Evolutionary conservation across 108 stramenopile species (phyloP).

Genomic region (Phaeodactylum tricornutum): DNA sequence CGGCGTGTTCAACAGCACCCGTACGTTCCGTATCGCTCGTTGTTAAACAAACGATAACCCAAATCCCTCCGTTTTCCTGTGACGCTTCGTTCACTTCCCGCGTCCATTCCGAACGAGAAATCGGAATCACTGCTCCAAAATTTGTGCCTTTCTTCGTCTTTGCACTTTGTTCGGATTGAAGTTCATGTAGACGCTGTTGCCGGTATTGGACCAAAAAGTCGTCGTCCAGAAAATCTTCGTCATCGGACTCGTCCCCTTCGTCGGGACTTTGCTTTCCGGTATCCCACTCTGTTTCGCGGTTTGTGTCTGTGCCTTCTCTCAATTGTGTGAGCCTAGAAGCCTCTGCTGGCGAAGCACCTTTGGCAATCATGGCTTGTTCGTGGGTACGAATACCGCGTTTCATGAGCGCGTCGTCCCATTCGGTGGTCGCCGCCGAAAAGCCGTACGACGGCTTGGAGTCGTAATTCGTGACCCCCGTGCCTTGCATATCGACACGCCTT

Average conservation of each 20-base stretch:
- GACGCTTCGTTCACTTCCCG: conserved; percentile 67
- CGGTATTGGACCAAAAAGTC: conserved; percentile 51
- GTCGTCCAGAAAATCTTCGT: conserved; percentile 28
- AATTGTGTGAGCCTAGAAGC: conserved; percentile 30
- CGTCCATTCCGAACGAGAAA: conserved; percentile 59
- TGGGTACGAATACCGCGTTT: conserved; percentile 44
- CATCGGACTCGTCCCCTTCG: conserved; percentile 10
- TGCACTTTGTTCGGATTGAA: conserved; percentile 10
- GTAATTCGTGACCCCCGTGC: conserved; percentile 60
- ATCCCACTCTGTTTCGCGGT: neutral
- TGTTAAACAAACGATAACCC: conserved; percentile 57
- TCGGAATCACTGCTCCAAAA: conserved; percentile 34
- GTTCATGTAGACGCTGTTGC: conserved; percentile 34
- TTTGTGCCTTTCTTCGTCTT: neutral
- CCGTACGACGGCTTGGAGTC: conserved; percentile 38
- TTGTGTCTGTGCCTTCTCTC: conserved; percentile 9
- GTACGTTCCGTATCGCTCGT: conserved; percentile 32
- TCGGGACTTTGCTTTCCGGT: conserved; percentile 6
- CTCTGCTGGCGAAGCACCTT: conserved; percentile 52
- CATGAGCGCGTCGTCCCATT: conserved; percentile 82
- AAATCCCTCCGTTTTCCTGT: conserved; percentile 23
- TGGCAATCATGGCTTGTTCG: conserved; percentile 67
- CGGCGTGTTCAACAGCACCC: conserved; percentile 24
- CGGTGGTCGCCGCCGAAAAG: conserved; percentile 43
- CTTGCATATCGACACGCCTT: no score